Percentiles rank a stretch among this genome's conserved stretches.
These are phyloP conservation scores for Xylaria telfairii DNA, from an alignment of 495 filamentous ascomycete genomes.

Conservation along the genomic window DNA sequence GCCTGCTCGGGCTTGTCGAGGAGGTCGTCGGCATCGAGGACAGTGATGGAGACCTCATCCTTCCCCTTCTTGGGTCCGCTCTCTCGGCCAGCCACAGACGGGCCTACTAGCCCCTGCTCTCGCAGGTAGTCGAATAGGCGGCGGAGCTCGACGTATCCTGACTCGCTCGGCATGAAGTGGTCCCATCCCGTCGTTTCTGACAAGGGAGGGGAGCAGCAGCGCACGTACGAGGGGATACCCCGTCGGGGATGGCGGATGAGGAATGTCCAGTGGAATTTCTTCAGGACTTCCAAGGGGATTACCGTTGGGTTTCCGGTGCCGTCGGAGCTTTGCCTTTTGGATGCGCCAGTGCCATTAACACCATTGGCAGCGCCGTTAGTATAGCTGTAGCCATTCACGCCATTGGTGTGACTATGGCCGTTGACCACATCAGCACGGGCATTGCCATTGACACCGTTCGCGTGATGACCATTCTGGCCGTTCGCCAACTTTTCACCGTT, in stretches of 20 bases:
- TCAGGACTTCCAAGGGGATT: conserved; percentile 70
- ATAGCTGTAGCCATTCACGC: conserved; percentile 32
- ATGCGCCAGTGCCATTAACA: conserved; percentile 31
- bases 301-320: conserved; percentile 82
- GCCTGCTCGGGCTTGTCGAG: conserved; percentile 78
- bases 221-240: conserved; percentile 90
- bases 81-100: conserved; percentile 57
- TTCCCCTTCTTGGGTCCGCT: conserved; percentile 27
- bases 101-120: conserved; percentile 65
- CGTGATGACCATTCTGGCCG: conserved; percentile 11
- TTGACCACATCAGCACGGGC: neutral
- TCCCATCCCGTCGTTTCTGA: conserved; percentile 81
- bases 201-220: conserved; percentile 92
- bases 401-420: conserved; percentile 29
- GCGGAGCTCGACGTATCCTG: conserved; percentile 87
- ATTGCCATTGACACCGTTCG: neutral
- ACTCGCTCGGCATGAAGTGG: conserved; percentile 82
- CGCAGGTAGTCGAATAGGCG: conserved; percentile 83
- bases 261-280: conserved; percentile 91
- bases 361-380: conserved; percentile 28
- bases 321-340: conserved; percentile 27
- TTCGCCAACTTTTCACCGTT: conserved; percentile 32
- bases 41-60: conserved; percentile 64
- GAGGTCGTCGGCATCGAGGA: conserved; percentile 95
- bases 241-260: conserved; percentile 90